Evolutionary conservation across 345 rosid genomes (phyloP), one percentile per base, ranked within the genome.

Genomic region (Geranium brycei): DNA sequence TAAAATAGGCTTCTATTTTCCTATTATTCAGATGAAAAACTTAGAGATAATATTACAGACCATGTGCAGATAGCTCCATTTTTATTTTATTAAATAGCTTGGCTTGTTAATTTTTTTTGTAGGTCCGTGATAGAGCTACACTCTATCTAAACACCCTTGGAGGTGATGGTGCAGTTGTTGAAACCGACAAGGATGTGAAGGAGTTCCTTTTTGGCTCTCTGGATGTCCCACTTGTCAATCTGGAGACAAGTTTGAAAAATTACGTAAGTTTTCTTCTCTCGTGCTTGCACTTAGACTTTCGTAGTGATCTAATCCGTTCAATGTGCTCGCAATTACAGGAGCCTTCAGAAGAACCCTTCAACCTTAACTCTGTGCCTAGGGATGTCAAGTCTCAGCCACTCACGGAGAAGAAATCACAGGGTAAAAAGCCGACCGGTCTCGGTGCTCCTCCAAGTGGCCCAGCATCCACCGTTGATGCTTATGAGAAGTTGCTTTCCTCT

Each of bases 121-220:
- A 93, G 99, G 97, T 93, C 66, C 97, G 97, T 72, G 99, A 93
- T 75, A 83, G 99, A 74, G 97, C 99, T 66, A 93, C 99, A 47
- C 83, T 93, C 31, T 93, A 83, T 82, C 76, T 93, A 63, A 88
- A 84, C 70, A 83, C 86, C 38, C 83, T 93, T 79, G 91, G 86
- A 57, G 83, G 80, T 60, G 88, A 88, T 69, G 90, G 76, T 71
- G 62, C 79, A 68, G 84, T 73, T 59, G 78, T 76, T 69, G 86
- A 87, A 76, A 75, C 89, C 70, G 87, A 78, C 58, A 71, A 79
- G 73, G 85, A 75, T 30, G 83, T 75, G 61, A 88, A 81, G 67
- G 84, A 71, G 28, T 90, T 93, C 73, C 87, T 93, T 51, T 93
- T 93, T 73, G 93, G 91, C 62, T 80, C 88, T 11, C 70, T 93